Base-by-base conservation (phyloP, 176 grass and related monocot genomes). In the Lolium perenne region DNA sequence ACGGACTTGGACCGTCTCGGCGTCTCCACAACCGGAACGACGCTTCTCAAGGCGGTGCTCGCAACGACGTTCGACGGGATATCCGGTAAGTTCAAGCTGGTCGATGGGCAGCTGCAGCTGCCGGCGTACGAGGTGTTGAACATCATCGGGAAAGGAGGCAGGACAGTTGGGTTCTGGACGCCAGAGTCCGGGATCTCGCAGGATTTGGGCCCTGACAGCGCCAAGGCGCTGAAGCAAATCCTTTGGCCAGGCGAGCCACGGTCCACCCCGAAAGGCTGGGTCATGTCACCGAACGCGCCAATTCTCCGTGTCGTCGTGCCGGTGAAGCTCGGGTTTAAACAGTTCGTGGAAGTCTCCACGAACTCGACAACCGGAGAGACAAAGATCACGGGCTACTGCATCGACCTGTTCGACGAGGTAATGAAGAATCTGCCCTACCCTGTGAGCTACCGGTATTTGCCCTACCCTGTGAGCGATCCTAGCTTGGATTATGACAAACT, bases 131-230 rank as follows among this genome's bases (percentile, higher is more conserved):
- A 97, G 89, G 56, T 97, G 18, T 45, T 95, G 53, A 95, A 97
- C 59, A 14, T 97, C 74, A 29, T 90, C 81, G 91, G 92, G 18
- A 93, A 68, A 32, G 83, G 89, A 43, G 20, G 56, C 18, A 80
- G 91, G 76, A 35, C 47, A 4, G 81, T 97, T 3, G 95, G 95
- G 16, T 95, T 90, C 74, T 97, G 93, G 95, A 88, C 85, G 14
- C 85, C 74, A 15, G 82, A 61, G 49, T 50, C 75, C 6, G 89
- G 91, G 0, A 77, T 91, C 69, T 59, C 73, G 17, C 79, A 55
- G 23, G 67, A 83, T 6, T 38, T 80, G 2, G 51, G 66, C 4
- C n/a, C 79, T 62, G 18, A 4, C 57, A 66, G 32, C 72, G 4
- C 2, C 38, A 83, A 64, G 11, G 82, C 35, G 5, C 21, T 95